phyloP scores from a whole-genome alignment of 352 stramenopile genomes.

The Pythium volutum region DNA sequence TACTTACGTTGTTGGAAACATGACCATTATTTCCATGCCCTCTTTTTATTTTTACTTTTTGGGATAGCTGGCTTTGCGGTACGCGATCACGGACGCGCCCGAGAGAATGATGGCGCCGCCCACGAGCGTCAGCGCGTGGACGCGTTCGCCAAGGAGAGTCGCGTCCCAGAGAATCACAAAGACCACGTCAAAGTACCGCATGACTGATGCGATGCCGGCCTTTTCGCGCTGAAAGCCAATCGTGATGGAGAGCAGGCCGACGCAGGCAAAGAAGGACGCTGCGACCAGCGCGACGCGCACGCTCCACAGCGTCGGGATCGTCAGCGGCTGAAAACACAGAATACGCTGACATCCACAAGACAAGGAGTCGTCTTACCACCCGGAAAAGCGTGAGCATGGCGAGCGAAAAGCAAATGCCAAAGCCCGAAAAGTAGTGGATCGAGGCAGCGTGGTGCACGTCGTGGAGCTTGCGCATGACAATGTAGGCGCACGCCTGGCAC shows the following conservation, averaged over 20 bases:
- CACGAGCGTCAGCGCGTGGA: slow-evolving; percentile 60
- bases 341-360: too few relatives aligned
- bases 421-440: slow-evolving; percentile 49
- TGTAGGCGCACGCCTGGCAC: slow-evolving; percentile 49
- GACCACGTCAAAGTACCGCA: slow-evolving; percentile 68
- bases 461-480: slow-evolving; percentile 54
- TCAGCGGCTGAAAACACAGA: slow-evolving; percentile 12
- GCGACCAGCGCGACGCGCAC: slow-evolving; percentile 40
- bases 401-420: slow-evolving; percentile 32
- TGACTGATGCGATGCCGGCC: slow-evolving; percentile 55
- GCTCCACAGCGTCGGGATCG: slow-evolving; percentile 16
- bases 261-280: slow-evolving; percentile 37
- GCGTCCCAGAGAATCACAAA: slow-evolving; percentile 59
- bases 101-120: slow-evolving; percentile 52
- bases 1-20: too few relatives aligned
- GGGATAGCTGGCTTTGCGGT: slow-evolving; percentile 1
- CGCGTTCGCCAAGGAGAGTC: slow-evolving; percentile 40
- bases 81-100: slow-evolving; percentile 44
- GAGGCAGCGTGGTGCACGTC: slow-evolving; percentile 41
- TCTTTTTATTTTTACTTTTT: background rate
- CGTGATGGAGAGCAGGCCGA: slow-evolving; percentile 52
- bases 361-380: too few relatives aligned
- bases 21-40: background rate
- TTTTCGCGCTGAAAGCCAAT: slow-evolving; percentile 58
- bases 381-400: slow-evolving; percentile 24